phyloP scores from a whole-genome alignment of 768 basidiomycete genomes.

The Tricholoma bakamatsutake region DNA sequence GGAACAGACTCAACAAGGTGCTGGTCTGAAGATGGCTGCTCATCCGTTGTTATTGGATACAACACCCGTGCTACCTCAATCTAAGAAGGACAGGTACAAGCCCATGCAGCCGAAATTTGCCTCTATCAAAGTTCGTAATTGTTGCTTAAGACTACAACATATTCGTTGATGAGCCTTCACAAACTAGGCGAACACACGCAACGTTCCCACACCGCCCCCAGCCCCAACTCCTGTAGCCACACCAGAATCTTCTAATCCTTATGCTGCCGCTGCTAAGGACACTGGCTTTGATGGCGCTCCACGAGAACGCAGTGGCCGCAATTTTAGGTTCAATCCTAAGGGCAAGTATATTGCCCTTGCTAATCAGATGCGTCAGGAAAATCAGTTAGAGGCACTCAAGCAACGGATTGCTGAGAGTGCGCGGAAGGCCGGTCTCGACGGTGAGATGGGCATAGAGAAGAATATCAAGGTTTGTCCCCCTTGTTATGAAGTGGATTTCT shows the following conservation, averaged over 20 bases:
- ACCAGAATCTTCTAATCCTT: slow-evolving; percentile 65
- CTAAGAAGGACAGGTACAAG: slow-evolving; percentile 90
- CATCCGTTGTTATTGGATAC: slow-evolving; percentile 80
- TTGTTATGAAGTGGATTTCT: neutral
- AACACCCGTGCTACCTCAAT: slow-evolving; percentile 51
- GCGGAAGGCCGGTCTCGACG: slow-evolving; percentile 88
- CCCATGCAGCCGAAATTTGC: slow-evolving; percentile 99
- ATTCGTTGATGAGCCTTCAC: neutral
- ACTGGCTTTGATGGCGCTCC: slow-evolving; percentile 70
- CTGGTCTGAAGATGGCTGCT: slow-evolving; percentile 85
- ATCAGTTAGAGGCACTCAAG: slow-evolving; percentile 85
- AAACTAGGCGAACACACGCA: slow-evolving; percentile 68
- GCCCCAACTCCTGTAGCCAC: slow-evolving; percentile 32
- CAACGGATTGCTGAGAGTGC: slow-evolving; percentile 90
- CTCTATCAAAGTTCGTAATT: slow-evolving; percentile 67
- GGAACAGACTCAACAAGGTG: slow-evolving; percentile 70
- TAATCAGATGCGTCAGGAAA: slow-evolving; percentile 66
- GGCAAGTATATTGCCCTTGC: slow-evolving; percentile 83
- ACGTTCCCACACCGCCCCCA: slow-evolving; percentile 57
- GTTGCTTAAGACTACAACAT: neutral
- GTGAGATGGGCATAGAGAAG: slow-evolving; percentile 90
- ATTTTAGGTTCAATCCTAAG: slow-evolving; percentile 85
- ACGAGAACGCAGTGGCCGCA: slow-evolving; percentile 61
- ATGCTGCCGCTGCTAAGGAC: slow-evolving; percentile 56
- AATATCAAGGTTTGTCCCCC: slow-evolving; percentile 65